Conservation (phyloP, 2,329 filamentous ascomycete species). For the Albifimbria verrucaria region DNA sequence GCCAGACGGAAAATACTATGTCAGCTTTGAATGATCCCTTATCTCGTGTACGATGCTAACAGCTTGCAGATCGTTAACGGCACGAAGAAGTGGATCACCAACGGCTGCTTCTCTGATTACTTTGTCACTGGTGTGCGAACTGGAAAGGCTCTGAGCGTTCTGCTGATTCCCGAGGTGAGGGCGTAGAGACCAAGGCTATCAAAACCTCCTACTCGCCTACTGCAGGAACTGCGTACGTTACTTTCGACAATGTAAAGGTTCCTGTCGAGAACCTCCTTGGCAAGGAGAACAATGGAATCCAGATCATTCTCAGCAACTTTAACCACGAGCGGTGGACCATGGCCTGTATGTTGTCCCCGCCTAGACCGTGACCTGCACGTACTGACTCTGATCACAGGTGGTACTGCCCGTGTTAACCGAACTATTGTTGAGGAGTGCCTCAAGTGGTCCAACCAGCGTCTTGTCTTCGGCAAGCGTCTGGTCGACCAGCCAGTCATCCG, state of each 20-base stretch:
- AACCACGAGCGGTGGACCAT: slow-evolving; percentile 84
- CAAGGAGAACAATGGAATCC: slow-evolving; percentile 80
- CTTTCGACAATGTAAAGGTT: slow-evolving; percentile 84
- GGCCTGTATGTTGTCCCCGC: slow-evolving; percentile 46
- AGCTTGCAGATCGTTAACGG: slow-evolving; percentile 55
- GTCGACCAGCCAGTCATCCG: slow-evolving; percentile 81
- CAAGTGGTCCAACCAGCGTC: slow-evolving; percentile 84
- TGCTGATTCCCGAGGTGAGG: slow-evolving; percentile 71
- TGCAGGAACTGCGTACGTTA: slow-evolving; percentile 75
- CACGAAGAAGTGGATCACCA: slow-evolving; percentile 84
- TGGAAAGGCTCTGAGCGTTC: slow-evolving; percentile 72
- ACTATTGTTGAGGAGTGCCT: slow-evolving; percentile 77
- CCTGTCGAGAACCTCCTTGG: slow-evolving; percentile 75
- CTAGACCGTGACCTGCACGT: background rate
- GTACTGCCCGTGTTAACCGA: slow-evolving; percentile 61
- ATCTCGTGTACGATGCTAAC: slow-evolving; percentile 1
- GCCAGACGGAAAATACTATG: slow-evolving; percentile 68
- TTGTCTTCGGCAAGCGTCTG: slow-evolving; percentile 79
- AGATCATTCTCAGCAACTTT: slow-evolving; percentile 82
- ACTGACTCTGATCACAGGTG: slow-evolving; percentile 29
- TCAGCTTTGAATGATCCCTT: slow-evolving; percentile 32
- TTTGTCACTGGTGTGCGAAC: slow-evolving; percentile 80
- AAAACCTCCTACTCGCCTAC: slow-evolving; percentile 79
- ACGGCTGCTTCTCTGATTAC: slow-evolving; percentile 77
- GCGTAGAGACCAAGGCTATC: slow-evolving; percentile 72